Evolutionary conservation across 257 asterid species (phyloP).

Genomic region (Plantago major): DNA sequence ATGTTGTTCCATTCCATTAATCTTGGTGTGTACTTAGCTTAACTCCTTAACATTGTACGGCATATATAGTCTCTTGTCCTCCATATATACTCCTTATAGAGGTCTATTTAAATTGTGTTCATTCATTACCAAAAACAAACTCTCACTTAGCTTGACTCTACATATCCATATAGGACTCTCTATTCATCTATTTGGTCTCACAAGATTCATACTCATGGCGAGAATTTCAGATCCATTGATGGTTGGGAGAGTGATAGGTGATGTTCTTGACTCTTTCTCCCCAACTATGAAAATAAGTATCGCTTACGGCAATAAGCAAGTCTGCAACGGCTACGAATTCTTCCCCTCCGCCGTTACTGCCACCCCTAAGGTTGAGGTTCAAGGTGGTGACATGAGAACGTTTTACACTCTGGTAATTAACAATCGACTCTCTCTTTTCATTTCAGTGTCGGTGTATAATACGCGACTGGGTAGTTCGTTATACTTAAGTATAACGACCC

Average conservation of each 20-base stretch:
- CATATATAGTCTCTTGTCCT: neutral
- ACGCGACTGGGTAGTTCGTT: too few species aligned
- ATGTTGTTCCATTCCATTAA: neutral
- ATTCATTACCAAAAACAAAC: too few species aligned
- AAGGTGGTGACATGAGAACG: constrained; percentile 60
- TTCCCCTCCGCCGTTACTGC: constrained; percentile 52
- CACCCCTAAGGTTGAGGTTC: constrained; percentile 56
- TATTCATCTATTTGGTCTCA: too few species aligned
- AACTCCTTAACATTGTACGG: neutral
- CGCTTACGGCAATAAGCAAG: constrained; percentile 44
- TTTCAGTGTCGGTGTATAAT: too few species aligned
- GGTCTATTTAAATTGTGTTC: neutral
- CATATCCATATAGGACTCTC: too few species aligned
- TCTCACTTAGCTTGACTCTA: too few species aligned
- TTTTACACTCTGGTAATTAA: constrained; percentile 74
- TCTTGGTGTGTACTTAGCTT: constrained; percentile 5
- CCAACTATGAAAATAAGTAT: constrained; percentile 41
- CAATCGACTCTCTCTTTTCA: too few species aligned
- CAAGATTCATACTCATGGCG: too few species aligned
- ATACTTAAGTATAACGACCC: too few species aligned
- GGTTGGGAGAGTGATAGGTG: constrained; percentile 80
- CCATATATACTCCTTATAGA: neutral
- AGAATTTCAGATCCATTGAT: constrained; percentile 51
- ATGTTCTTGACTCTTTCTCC: constrained; percentile 57
- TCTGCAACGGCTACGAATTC: constrained; percentile 69